phyloP scores from a whole-genome alignment of 768 basidiomycete species.

The Calocybe indica region DNA sequence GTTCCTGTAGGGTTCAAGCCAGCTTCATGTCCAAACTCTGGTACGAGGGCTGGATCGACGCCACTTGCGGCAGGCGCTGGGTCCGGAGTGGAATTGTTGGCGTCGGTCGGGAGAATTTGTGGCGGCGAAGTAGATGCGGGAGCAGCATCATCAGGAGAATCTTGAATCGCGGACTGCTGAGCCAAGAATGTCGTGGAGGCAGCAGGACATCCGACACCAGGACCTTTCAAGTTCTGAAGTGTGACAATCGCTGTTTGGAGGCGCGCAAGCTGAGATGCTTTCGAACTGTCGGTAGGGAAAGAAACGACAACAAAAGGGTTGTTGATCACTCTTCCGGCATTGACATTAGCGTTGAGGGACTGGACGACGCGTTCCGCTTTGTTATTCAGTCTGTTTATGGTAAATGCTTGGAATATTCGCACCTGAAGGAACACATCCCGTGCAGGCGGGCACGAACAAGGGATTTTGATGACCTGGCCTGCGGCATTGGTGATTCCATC shows the following conservation, averaged over 20 bases:
- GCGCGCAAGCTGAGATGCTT: slow-evolving; percentile 45
- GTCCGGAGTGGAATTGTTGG: slow-evolving; percentile 14
- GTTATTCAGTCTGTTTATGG: neutral
- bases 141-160: slow-evolving; percentile 17
- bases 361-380: slow-evolving; percentile 6
- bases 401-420: slow-evolving; percentile 8
- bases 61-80: slow-evolving; percentile 24
- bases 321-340: slow-evolving; percentile 57
- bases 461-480: slow-evolving; percentile 53
- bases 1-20: slow-evolving; percentile 62
- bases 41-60: slow-evolving; percentile 50
- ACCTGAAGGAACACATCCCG: slow-evolving; percentile 48
- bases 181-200: slow-evolving; percentile 56
- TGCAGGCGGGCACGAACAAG: slow-evolving; percentile 60
- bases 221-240: slow-evolving; percentile 67
- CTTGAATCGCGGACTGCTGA: slow-evolving; percentile 30
- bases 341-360: slow-evolving; percentile 49
- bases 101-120: slow-evolving; percentile 22
- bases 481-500: slow-evolving; percentile 56
- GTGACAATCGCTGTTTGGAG: slow-evolving; percentile 57
- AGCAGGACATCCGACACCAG: slow-evolving; percentile 64
- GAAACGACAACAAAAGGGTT: slow-evolving; percentile 53
- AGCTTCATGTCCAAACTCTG: slow-evolving; percentile 47
- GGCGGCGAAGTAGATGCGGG: slow-evolving; percentile 9
- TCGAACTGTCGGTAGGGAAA: slow-evolving; percentile 59